Percentiles rank a stretch among this genome's conserved stretches.
Evolutionary conservation across 352 stramenopile species (phyloP).

Genomic region (Phytophthora rubi): DNA sequence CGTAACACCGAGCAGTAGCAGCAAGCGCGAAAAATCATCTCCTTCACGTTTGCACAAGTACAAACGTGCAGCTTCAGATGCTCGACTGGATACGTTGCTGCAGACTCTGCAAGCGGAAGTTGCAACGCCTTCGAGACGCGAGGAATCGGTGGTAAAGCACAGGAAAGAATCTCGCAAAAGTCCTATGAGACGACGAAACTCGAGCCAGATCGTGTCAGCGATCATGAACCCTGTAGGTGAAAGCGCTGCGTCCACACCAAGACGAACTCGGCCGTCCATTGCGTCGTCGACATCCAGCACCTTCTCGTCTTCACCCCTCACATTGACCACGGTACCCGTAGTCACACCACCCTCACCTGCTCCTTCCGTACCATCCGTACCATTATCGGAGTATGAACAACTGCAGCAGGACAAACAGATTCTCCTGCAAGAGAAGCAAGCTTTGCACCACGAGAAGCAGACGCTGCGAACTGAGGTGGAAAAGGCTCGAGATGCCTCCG

Average conservation of each 20-base stretch:
- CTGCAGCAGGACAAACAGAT: conserved; percentile 44
- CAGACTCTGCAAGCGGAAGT: conserved; percentile 39
- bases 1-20: conserved; percentile 16
- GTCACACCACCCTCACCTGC: background rate
- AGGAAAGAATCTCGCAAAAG: conserved; percentile 25
- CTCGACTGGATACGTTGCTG: conserved; percentile 37
- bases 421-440: conserved; percentile 46
- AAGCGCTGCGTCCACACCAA: conserved; percentile 8
- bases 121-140: conserved; percentile 6
- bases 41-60: conserved; percentile 22
- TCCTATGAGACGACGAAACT: conserved; percentile 22
- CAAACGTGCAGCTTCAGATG: conserved; percentile 34
- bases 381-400: conserved; percentile 43
- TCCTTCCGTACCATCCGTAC: conserved; percentile 14
- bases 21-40: conserved; percentile 18
- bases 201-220: conserved; percentile 12
- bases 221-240: conserved; percentile 11
- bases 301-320: conserved; percentile 14
- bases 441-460: conserved; percentile 46
- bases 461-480: conserved; percentile 24
- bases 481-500: conserved; percentile 24
- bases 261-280: conserved; percentile 15
- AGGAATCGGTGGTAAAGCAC: conserved; percentile 18
- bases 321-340: conserved; percentile 11
- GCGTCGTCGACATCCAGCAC: conserved; percentile 10